Conservation (phyloP, 163 green algal genomes). For the Smithsoniella earleae region DNA sequence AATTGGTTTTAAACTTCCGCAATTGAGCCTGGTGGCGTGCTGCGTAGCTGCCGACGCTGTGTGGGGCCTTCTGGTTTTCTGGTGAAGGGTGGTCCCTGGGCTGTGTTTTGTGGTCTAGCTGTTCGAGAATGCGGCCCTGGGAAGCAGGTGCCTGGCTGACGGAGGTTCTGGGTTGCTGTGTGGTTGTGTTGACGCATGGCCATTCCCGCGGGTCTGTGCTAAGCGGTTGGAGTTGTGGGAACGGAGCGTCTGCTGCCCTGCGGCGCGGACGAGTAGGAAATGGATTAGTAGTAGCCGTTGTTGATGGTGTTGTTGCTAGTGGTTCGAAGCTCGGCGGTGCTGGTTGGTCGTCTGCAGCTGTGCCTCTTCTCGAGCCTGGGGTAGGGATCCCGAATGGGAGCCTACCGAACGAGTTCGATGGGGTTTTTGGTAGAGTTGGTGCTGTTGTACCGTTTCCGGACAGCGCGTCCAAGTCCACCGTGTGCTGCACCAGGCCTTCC, state of each 20-base stretch:
- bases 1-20: too few relatives aligned
- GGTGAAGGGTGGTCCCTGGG: too few relatives aligned
- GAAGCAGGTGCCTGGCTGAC: too few relatives aligned
- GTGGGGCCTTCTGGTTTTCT: too few relatives aligned
- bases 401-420: neutral
- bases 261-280: too few relatives aligned
- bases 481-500: neutral
- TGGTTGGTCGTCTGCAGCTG: neutral
- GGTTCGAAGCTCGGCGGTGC: neutral
- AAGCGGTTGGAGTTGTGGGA: neutral
- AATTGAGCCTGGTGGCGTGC: neutral
- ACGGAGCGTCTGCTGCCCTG: neutral
- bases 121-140: too few relatives aligned
- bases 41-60: neutral
- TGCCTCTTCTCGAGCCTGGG: neutral
- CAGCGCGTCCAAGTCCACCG: slow-evolving; percentile 5
- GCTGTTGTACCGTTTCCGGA: slow-evolving; percentile 1
- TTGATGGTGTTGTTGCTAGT: neutral
- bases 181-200: neutral
- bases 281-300: too few relatives aligned
- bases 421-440: neutral
- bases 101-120: too few relatives aligned
- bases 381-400: slow-evolving; percentile 18
- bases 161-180: too few relatives aligned
- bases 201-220: neutral